Evolutionary conservation across 768 basidiomycete genomes (phyloP), one percentile per base, ranked within the genome.

Genomic region (Leucosporidium creatinivorum): DNA sequence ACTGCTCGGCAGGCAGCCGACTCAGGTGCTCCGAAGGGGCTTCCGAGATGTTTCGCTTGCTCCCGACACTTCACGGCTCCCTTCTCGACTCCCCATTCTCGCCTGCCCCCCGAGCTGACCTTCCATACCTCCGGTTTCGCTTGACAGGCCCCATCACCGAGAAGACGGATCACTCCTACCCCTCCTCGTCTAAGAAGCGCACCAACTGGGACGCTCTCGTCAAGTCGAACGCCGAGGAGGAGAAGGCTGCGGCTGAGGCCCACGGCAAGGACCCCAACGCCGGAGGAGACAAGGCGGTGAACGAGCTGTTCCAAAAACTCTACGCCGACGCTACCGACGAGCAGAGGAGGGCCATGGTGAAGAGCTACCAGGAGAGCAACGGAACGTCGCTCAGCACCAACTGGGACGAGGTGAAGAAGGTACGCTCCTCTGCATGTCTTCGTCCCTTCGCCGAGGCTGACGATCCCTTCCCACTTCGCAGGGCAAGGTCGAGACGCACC

Each of bases 331-430:
- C 93, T 30, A 92, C 96, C 73, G 89, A 92, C 0, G 90, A 99
- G 74, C 91, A 93, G 19, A 85, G 83, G 74, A 84, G 87, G 48
- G 96, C 96, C 4, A 99, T 99, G 93, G 86, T 97, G 86, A 99
- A 99, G 84, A 93, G 91, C 76, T 97, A 90, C 78, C 82, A 83
- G 68, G 94, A 99, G 81, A 91, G 89, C 73, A 92, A 92, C 10
- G 96, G 96, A 12, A 99, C 96, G 13, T 88, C 91, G 0, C 81
- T 99, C 50, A 93, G 90, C 80, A 99, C 94, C 0, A 91, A 96
- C 77, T 99, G 94, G 94, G 85, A 85, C 7, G 90, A 92, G 70
- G 91, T 99, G 21, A 80, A 78, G 69, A 88, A 88, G 66, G 72
- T 62, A n/a, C 25, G 67, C 26, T 44, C 8, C 1, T 30, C 17